A percentile compares a stretch with the other conserved stretches of the same genome.
phyloP scores from a whole-genome alignment of 2,329 filamentous ascomycete genomes.

The Cylindrodendrum hubeiense region DNA sequence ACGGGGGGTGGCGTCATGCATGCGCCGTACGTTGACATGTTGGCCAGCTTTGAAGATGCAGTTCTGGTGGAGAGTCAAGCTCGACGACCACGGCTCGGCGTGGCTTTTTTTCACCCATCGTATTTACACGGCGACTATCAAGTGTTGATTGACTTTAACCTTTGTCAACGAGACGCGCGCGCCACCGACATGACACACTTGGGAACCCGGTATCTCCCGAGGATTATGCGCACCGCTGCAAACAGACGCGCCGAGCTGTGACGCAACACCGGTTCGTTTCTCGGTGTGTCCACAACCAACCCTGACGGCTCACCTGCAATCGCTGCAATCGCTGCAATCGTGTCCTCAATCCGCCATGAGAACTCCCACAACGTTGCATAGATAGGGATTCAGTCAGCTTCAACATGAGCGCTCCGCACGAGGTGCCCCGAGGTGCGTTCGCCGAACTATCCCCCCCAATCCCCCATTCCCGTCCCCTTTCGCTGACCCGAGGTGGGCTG shows the following conservation, averaged over 20 bases:
- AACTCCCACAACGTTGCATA: conserved; percentile 32
- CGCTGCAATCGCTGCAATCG: conserved; percentile 27
- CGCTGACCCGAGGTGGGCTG: conserved; percentile 30
- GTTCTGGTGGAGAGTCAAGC: conserved; percentile 7
- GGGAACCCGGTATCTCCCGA: conserved; percentile 39
- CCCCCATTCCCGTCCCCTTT: conserved; percentile 24
- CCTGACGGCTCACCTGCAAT: neutral
- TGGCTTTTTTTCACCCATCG: conserved; percentile 4
- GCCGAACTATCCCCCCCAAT: neutral
- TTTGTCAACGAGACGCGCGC: conserved; percentile 2
- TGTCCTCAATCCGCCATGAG: conserved; percentile 43
- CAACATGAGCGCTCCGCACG: conserved; percentile 35
- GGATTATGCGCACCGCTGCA: conserved; percentile 43
- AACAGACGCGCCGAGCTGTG: conserved; percentile 37
- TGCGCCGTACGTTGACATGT: neutral
- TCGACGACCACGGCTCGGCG: neutral
- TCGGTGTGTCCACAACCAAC: conserved; percentile 3
- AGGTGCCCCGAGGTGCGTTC: conserved; percentile 37
- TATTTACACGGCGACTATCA: neutral
- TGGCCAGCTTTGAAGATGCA: neutral
- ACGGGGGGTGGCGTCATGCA: conserved; percentile 14
- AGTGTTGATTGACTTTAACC: neutral
- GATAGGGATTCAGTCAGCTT: conserved; percentile 31
- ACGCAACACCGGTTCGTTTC: conserved; percentile 37
- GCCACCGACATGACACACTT: conserved; percentile 7